These are phyloP conservation scores for Venturia oleaginea DNA, from an alignment of 2,329 filamentous ascomycete species.

Conservation along the genomic window DNA sequence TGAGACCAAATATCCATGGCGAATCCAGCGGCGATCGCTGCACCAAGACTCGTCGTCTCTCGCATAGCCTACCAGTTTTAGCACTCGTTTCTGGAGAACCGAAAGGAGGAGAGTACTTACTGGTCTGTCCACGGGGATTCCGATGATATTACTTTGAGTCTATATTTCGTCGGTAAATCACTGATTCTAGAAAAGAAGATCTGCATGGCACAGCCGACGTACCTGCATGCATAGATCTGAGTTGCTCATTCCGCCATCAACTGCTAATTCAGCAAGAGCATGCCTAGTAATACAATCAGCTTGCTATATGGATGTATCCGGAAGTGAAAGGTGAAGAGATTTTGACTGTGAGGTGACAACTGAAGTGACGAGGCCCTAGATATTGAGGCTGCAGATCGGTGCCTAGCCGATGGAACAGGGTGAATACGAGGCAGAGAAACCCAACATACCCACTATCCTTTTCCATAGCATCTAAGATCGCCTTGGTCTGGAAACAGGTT, in stretches of 20 bases:
- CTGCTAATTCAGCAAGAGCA: slow-evolving; percentile 63
- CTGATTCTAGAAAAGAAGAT: background rate
- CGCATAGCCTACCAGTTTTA: slow-evolving; percentile 53
- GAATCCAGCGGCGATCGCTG: slow-evolving; percentile 82
- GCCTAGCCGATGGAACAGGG: background rate
- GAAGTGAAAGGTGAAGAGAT: background rate
- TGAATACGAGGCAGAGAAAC: background rate
- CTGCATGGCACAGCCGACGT: slow-evolving; percentile 19
- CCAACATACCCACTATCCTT: slow-evolving; percentile 54
- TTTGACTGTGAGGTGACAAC: background rate
- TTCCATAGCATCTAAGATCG: slow-evolving; percentile 86
- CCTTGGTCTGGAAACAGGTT: slow-evolving; percentile 86
- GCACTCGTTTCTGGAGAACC: background rate
- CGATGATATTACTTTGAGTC: slow-evolving; percentile 78
- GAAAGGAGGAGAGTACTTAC: slow-evolving; percentile 19
- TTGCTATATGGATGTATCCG: background rate
- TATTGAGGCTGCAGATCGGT: background rate
- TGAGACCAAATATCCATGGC: slow-evolving; percentile 70
- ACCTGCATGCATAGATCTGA: slow-evolving; percentile 81
- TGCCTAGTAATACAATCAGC: slow-evolving; percentile 31
- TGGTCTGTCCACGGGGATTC: slow-evolving; percentile 74
- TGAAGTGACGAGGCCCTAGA: background rate
- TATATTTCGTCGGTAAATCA: background rate
- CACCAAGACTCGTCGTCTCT: slow-evolving; percentile 81
- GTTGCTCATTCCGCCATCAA: slow-evolving; percentile 85